phyloP scores from a whole-genome alignment of 2,329 filamentous ascomycete genomes.

The Penicillium sp. region DNA sequence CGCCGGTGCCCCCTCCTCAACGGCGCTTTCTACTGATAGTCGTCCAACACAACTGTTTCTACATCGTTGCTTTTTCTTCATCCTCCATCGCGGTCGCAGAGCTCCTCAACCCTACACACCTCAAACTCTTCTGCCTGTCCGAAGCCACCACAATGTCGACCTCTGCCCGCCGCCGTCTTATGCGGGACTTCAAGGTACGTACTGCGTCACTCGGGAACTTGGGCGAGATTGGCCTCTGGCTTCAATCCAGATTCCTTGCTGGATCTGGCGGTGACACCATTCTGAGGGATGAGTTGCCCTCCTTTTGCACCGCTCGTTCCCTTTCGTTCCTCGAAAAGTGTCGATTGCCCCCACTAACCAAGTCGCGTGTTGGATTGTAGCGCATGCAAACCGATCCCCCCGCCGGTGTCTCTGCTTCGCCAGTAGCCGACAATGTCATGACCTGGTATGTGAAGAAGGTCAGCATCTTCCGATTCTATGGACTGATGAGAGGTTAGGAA shows the following conservation, averaged over 20 bases:
- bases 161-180: slow-evolving; percentile 86
- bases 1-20: slow-evolving; percentile 18
- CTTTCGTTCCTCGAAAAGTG: neutral
- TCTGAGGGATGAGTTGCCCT: neutral
- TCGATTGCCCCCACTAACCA: slow-evolving; percentile 12
- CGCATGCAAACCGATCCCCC: slow-evolving; percentile 99
- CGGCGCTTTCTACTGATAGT: slow-evolving; percentile 1
- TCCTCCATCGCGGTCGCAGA: neutral
- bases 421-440: slow-evolving; percentile 60
- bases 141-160: slow-evolving; percentile 64
- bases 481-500: slow-evolving; percentile 61
- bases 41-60: neutral
- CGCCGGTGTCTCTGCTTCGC: slow-evolving; percentile 91
- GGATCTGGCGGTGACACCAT: neutral
- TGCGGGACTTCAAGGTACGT: slow-evolving; percentile 97
- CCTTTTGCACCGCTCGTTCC: neutral
- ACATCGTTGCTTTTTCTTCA: neutral
- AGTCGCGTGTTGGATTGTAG: slow-evolving; percentile 44
- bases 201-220: neutral
- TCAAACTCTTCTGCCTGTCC: slow-evolving; percentile 8
- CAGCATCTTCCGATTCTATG: neutral
- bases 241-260: neutral
- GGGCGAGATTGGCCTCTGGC: slow-evolving; percentile 3
- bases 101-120: neutral
- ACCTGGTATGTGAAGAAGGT: slow-evolving; percentile 28